Conservation (phyloP, 441 rosid species). For the Breynia disticha region DNA sequence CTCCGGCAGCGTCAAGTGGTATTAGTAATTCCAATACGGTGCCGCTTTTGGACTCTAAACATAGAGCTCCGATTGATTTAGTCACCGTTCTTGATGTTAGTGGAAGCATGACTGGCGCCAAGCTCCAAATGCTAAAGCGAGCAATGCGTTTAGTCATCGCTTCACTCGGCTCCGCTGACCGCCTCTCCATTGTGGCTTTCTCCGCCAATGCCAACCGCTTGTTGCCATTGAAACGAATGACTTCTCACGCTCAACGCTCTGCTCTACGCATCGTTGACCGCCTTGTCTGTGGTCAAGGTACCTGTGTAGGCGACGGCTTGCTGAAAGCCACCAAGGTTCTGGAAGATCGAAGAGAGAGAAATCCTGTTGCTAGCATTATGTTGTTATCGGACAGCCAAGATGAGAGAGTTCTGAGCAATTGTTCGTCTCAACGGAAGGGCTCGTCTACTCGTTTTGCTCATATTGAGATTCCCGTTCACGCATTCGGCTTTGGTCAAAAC, state of each 20-base stretch:
- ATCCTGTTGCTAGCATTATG: constrained; percentile 50
- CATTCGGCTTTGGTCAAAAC: constrained; percentile 42
- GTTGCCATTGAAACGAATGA: constrained; percentile 62
- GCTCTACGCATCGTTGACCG: constrained; percentile 72
- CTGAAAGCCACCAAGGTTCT: constrained; percentile 81
- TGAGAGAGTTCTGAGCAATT: constrained; percentile 26
- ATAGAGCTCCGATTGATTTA: constrained; percentile 64
- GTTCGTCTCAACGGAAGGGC: constrained; percentile 34
- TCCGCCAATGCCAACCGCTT: constrained; percentile 54
- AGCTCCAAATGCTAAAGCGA: constrained; percentile 50
- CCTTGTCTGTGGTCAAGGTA: constrained; percentile 57
- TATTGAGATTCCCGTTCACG: constrained; percentile 72
- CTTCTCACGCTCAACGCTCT: constrained; percentile 50
- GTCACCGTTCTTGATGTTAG: constrained; percentile 76
- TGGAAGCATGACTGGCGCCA: constrained; percentile 39
- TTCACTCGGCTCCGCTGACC: constrained; percentile 60
- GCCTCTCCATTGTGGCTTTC: constrained; percentile 71
- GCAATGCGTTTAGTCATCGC: constrained; percentile 61
- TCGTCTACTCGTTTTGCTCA: constrained; percentile 53
- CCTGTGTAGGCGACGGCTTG: constrained; percentile 54
- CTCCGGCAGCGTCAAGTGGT: constrained; percentile 28
- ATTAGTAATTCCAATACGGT: constrained; percentile 18
- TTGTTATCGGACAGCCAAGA: constrained; percentile 53
- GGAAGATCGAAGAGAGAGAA: constrained; percentile 72
- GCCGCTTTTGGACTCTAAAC: constrained; percentile 26